Evolutionary conservation across 345 rosid species (phyloP), one percentile per base, ranked within the genome.

Genomic region (Turritis glabra): DNA sequence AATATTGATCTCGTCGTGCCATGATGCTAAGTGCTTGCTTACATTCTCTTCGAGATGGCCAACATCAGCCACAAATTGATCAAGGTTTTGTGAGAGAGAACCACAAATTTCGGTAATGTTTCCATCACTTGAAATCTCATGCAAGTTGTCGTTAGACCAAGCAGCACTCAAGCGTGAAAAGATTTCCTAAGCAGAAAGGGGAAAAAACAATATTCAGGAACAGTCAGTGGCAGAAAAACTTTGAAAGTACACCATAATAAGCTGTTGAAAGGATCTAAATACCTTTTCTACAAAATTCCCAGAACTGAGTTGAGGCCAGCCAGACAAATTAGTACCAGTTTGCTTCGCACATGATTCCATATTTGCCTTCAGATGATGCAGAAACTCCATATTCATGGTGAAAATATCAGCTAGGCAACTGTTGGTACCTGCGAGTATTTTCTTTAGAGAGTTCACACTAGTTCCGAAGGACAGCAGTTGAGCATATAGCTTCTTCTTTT

Each of bases 381-480:
- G 79, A 76, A 85, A 83, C 75, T 85, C 87, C 74, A 80, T 67
- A 74, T 91, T 89, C 83, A 81, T 76, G 14, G 84, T 78, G 65
- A 87, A 79, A 79, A 86, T 77, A 84, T 81, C 82, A 56, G 82
- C 75, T 26, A 86, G 51, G 51, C 79, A 70, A 72, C 67, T 73
- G 67, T 68, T 73, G 67, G 88, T 65, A 64, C 86, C 84, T 69
- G 78, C 55, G 48, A 88, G 78, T 11, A 78, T 72, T 73, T 82
- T 76, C 84, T 64, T 71, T 55, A 95, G 87, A 63, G 84, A 74
- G 57, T 78, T 64, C 61, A 81, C 80, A 72, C 79, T 80, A 54
- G 86, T 81, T 78, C 82, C 83, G 46, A 87, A 54, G 53, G 71
- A 74, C 61, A 64, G 35, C 35, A 89, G 66, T 64, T 88, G 88